phyloP scores from a whole-genome alignment of 116 monocot species.

The Dioscorea cayenensis region DNA sequence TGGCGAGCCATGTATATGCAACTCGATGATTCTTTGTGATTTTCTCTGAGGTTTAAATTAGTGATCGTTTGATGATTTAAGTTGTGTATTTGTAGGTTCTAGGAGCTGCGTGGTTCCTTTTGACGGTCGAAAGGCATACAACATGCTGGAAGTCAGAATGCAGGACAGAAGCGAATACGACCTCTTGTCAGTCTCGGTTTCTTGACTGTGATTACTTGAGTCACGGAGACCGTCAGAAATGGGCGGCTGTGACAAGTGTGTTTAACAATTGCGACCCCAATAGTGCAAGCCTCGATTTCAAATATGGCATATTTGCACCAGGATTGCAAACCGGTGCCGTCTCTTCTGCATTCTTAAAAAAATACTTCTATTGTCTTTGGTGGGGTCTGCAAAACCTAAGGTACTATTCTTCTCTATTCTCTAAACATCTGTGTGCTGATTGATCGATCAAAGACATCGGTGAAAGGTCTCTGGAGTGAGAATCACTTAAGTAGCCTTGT shows the following conservation, averaged over 20 bases:
- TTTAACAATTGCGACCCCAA: constrained; percentile 57
- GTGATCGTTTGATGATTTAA: not conserved
- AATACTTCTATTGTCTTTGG: constrained; percentile 90
- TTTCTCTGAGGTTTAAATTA: not conserved
- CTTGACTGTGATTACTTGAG: constrained; percentile 41
- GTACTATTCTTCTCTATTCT: constrained; percentile 18
- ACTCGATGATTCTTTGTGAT: not conserved
- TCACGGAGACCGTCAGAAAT: constrained; percentile 12
- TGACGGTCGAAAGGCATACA: constrained; percentile 68
- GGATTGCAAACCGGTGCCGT: constrained; percentile 50
- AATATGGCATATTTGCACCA: constrained; percentile 64
- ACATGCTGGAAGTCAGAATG: constrained; percentile 82
- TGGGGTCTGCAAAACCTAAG: constrained; percentile 94
- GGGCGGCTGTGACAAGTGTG: constrained; percentile 48
- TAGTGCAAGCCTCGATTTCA: constrained; percentile 26
- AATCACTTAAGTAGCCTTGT: not conserved
- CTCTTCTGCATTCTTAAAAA: constrained; percentile 42
- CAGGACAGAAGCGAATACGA: constrained; percentile 19
- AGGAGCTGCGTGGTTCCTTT: constrained; percentile 78
- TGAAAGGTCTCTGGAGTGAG: too few relatives aligned
- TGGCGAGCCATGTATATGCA: constrained; percentile 71
- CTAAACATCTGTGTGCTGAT: not conserved
- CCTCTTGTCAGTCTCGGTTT: constrained; percentile 29
- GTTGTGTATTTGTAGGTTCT: constrained; percentile 44
- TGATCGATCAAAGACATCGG: not conserved